Base-by-base conservation (phyloP, 345 rosid species). In the Geranium rotundifolium region DNA sequence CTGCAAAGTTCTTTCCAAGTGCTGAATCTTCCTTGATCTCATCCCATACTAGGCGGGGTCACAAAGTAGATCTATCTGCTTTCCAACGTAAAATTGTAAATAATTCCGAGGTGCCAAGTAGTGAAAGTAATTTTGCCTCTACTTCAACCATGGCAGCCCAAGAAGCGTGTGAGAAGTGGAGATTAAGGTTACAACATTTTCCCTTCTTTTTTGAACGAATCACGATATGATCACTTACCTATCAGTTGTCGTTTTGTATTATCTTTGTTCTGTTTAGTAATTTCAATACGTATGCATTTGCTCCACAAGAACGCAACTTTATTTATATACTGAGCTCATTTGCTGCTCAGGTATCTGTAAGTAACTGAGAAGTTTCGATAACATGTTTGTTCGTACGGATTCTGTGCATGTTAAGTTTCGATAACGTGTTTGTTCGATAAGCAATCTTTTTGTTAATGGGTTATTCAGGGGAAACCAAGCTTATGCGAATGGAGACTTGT, bases 101-200 rank as follows among this genome's bases (percentile, higher is more conserved):
- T 68, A 74, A 72, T 62, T 57, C 73, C 63, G 73, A 65, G 67
- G 73, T 70, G 57, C 65, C 64, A 60, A 75, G 81, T 54, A 75
- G 73, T 56, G 80, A 67, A 69, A 58, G 88, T 73, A 71, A 65
- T 66, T 59, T 72, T 62, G 68, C 58, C 67, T 71, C 79, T 71
- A 37, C 80, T 58, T 72, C 77, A 67, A 63, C 78, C 23, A 39
- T 71, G 67, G 85, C 78, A 67, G 81, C 85, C 63, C 90, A 85
- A 69, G 99, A 95, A 81, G 82, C 87, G 65, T 90, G 99, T 69
- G 97, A 95, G 79, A 95, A 85, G 78, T 95, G 97, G 97, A 90
- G 99, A 54, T 69, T 88, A 73, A 95, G 97, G 99, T 88, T 66
- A 69, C 66, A 65, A 58, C 14, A 19, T 20, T 27, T n/a, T 18